Evolutionary conservation across 768 basidiomycete genomes (phyloP), one percentile per base, ranked within the genome.

Genomic region (Lactifluus rugatus): DNA sequence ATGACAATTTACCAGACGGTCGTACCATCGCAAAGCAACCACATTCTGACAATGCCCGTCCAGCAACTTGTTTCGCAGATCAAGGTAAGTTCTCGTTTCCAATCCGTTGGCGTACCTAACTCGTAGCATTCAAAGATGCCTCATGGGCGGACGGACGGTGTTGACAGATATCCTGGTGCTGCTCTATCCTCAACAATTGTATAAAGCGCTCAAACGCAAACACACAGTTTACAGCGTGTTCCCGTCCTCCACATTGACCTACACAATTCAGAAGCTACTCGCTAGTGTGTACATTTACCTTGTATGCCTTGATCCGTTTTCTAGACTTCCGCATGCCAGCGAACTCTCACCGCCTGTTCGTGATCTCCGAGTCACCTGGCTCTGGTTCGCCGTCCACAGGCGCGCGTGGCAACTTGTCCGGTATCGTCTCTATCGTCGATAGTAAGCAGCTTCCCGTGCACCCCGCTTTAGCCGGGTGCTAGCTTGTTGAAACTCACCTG

Each of bases 361-460:
- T 91, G 21, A 85, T 83, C 2, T 78, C 80, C 53, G 87, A 90
- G 52, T 74, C 78, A 8, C 60, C 71, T 1, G 71, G 72, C 49
- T 71, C 80, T 16, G 71, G 77, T 2, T 82, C 84, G 1, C 80
- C 82, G 2, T 65, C 78, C 10, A 61, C 75, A 56, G 70, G 78
- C 23, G 68, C 79, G 44, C 65, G 71, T 56, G 77, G 78, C 44
- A 78, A 77, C 63, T 74, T 87, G 7, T 82, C 77, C 8, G 89
- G 89, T 14, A 78, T 92, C n/a, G 84, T 90, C 10, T 90, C 89
- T 14, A 78, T 87, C 58, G 87, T 89, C 23, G 89, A 92, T 66
- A 82, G 89, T 91, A 65, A 51, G 59, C 58, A 82, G 74, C 4
- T 31, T 36, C 48, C 14, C 14, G 21, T 14, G 36, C 23, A n/a